phyloP scores from a whole-genome alignment of 345 rosid genomes.

The Brassica rapa region DNA sequence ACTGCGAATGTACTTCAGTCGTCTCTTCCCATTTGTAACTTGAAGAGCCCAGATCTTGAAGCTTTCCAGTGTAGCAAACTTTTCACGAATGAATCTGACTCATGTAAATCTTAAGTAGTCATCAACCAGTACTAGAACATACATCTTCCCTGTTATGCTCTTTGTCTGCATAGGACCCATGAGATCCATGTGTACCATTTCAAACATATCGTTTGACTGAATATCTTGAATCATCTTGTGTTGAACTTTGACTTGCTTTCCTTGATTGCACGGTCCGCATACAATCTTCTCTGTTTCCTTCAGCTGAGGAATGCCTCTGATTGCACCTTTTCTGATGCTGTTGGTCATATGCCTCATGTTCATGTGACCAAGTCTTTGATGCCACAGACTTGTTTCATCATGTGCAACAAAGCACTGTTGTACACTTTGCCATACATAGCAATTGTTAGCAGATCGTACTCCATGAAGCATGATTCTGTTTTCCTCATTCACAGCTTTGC shows the following conservation, averaged over 20 bases:
- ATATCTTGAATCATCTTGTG: too few species aligned
- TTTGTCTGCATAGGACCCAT: not conserved
- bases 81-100: not conserved
- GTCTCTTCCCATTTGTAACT: not conserved
- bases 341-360: not conserved
- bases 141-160: not conserved
- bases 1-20: not conserved
- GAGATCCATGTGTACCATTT: not conserved
- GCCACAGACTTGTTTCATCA: not conserved
- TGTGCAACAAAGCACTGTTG: not conserved
- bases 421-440: too few species aligned
- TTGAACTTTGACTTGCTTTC: too few species aligned
- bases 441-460: too few species aligned
- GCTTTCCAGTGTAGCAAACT: not conserved
- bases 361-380: not conserved
- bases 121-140: not conserved
- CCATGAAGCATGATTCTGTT: not conserved
- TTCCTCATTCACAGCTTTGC: not conserved
- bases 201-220: not conserved
- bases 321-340: not conserved
- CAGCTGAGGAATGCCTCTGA: too few species aligned
- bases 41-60: not conserved
- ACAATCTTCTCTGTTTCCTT: too few species aligned
- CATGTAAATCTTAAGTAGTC: not conserved
- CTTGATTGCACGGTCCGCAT: too few species aligned